These are phyloP conservation scores for Curvularia eragrostidis DNA, from an alignment of 2,329 filamentous ascomycete genomes.

Conservation along the genomic window DNA sequence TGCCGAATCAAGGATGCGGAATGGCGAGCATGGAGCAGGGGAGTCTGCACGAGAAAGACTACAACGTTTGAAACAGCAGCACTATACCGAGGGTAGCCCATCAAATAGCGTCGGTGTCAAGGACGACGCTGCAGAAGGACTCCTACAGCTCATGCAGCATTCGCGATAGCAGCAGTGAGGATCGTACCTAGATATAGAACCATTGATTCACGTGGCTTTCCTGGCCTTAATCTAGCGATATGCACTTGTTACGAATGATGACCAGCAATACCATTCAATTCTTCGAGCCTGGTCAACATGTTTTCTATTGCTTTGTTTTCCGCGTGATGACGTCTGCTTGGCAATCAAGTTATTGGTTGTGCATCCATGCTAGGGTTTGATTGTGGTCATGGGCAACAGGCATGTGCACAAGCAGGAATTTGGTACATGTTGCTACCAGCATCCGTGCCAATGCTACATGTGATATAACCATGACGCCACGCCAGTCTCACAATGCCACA, in stretches of 20 bases:
- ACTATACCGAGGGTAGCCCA: conserved; percentile 47
- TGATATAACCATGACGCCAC: too few relatives aligned
- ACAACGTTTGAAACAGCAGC: conserved; percentile 37
- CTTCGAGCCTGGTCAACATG: background rate
- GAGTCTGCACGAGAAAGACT: conserved; percentile 31
- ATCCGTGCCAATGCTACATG: too few relatives aligned
- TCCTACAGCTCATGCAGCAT: conserved; percentile 57
- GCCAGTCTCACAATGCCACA: too few relatives aligned
- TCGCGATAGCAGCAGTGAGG: conserved; percentile 21
- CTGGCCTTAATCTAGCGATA: background rate
- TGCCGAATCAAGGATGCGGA: conserved; percentile 20
- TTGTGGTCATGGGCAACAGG: background rate
- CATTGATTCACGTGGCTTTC: background rate
- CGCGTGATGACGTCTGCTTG: background rate
- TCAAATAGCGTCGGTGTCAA: conserved; percentile 54
- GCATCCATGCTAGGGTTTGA: background rate
- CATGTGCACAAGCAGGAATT: too few relatives aligned
- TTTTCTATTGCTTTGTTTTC: background rate
- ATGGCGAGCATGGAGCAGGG: conserved; percentile 25
- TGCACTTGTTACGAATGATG: background rate
- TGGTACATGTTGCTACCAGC: too few relatives aligned
- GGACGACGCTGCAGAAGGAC: conserved; percentile 60
- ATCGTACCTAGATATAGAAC: background rate
- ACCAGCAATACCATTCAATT: background rate
- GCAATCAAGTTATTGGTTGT: background rate